Conservation (phyloP, 306 rosid species). For the Cucurbita argyrosperma region DNA sequence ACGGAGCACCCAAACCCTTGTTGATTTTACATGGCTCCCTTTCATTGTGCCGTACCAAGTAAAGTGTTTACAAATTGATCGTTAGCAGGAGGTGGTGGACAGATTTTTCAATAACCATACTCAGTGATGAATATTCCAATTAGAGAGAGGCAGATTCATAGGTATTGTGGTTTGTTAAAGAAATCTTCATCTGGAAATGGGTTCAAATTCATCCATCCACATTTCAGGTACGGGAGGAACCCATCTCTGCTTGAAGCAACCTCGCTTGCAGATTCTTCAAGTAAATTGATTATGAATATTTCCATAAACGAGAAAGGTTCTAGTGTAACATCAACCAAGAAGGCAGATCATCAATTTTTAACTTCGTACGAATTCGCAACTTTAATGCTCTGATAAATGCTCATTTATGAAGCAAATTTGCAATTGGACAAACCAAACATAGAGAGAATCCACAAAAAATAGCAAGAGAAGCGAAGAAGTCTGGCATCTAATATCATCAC, state of each 20-base stretch:
- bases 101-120: no score
- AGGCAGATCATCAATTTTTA: background rate
- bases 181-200: background rate
- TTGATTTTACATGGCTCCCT: background rate
- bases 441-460: background rate
- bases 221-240: background rate
- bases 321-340: background rate
- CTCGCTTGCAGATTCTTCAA: background rate
- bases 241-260: background rate
- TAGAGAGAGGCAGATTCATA: background rate
- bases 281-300: background rate
- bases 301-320: background rate
- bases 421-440: background rate
- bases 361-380: background rate
- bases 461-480: background rate
- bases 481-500: background rate
- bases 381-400: background rate
- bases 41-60: no score
- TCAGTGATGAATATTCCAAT: background rate
- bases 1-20: background rate
- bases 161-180: background rate
- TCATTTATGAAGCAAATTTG: background rate
- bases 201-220: background rate
- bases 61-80: no score
- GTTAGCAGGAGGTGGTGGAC: no score